phyloP scores from a whole-genome alignment of 148 eudicot genomes.

The Diospyros kaki region DNA sequence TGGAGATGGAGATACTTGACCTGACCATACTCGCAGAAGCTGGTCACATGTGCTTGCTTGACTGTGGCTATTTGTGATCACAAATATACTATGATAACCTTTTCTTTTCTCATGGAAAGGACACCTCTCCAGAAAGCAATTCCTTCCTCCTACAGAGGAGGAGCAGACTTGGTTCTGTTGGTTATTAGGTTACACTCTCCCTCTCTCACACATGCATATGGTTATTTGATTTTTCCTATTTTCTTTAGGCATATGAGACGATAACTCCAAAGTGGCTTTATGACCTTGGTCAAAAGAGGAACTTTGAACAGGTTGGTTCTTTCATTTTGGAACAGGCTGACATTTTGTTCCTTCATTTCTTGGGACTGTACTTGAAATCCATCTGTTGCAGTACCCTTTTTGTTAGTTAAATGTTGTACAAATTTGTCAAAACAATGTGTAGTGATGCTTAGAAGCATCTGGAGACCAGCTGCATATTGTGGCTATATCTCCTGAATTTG shows the following conservation, averaged over 20 bases:
- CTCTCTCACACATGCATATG: too few relatives aligned
- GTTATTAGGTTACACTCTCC: too few relatives aligned
- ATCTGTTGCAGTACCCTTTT: background rate
- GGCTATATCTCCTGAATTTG: background rate
- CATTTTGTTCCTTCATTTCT: background rate
- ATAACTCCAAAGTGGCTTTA: slow-evolving; percentile 87
- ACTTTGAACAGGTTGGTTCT: slow-evolving; percentile 80
- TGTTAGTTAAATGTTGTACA: background rate
- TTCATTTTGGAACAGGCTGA: background rate
- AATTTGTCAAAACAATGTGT: background rate
- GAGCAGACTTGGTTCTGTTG: background rate
- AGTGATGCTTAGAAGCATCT: background rate
- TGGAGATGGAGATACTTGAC: too few relatives aligned
- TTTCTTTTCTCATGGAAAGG: slow-evolving; percentile 1
- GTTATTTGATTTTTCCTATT: slow-evolving; percentile 6
- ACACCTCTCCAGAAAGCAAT: background rate
- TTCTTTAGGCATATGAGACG: slow-evolving; percentile 88
- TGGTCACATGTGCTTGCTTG: too few relatives aligned
- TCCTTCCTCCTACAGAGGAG: background rate
- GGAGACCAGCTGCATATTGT: background rate
- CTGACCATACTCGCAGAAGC: too few relatives aligned
- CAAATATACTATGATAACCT: too few relatives aligned
- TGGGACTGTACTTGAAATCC: background rate
- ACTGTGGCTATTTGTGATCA: too few relatives aligned
- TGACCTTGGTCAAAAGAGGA: slow-evolving; percentile 91